Conservation (phyloP, 495 filamentous ascomycete species). For the Echria macrotheca region DNA sequence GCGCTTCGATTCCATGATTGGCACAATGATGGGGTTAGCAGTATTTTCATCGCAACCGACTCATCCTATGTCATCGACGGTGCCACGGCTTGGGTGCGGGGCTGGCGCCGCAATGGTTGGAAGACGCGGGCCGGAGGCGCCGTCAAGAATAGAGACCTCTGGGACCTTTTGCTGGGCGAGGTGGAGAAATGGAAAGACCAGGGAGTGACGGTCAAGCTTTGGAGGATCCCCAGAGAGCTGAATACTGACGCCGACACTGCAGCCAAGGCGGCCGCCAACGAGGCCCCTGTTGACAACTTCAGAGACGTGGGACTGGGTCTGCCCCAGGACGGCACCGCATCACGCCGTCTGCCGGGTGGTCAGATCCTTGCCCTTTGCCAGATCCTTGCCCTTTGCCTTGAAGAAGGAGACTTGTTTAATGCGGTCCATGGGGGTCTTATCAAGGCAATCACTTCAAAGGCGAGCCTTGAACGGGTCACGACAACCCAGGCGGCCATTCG, state of each 20-base stretch:
- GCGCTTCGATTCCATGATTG: conserved; percentile 28
- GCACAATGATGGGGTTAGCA: conserved; percentile 23
- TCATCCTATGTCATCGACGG: conserved; percentile 35
- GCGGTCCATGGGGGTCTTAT: background rate
- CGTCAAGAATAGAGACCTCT: conserved; percentile 39
- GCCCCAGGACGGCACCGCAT: background rate
- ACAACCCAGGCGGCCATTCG: conserved; percentile 4
- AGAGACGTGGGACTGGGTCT: background rate
- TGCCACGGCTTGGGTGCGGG: conserved; percentile 23
- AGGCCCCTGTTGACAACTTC: background rate
- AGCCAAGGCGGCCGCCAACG: conserved; percentile 21
- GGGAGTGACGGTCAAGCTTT: conserved; percentile 31
- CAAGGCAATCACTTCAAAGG: background rate
- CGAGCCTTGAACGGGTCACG: conserved; percentile 1
- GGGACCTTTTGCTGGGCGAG: conserved; percentile 23
- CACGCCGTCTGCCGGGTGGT: too few species aligned
- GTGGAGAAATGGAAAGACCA: conserved; percentile 13
- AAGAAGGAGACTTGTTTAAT: too few species aligned
- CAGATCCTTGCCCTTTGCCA: too few species aligned
- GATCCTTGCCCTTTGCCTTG: too few species aligned
- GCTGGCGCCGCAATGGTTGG: conserved; percentile 29
- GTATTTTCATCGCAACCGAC: conserved; percentile 35
- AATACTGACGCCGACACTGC: too few species aligned
- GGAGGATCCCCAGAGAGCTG: conserved; percentile 28
- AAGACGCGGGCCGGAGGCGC: conserved; percentile 11